Base-by-base conservation (phyloP, 1,284 basidiomycete species). In the Ustilago crameri region DNA sequence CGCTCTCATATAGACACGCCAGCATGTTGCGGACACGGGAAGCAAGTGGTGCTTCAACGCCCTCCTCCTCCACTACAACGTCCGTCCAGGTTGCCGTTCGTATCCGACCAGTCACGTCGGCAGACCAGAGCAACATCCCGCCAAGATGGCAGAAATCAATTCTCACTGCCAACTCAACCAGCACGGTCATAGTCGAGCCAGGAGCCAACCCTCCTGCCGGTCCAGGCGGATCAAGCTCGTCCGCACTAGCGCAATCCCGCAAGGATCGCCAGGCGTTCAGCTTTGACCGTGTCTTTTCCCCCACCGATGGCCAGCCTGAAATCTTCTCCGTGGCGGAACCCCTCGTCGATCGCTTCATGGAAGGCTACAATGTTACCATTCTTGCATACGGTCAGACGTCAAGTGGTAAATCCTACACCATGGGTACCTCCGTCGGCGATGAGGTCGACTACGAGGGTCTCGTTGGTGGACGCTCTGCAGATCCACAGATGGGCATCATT, bases 331-430 rank as follows among this genome's bases (percentile, higher is more conserved):
- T 92, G 23, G 92, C 93, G 7, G 88, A 90, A 59, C 91, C 93
- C 23, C 90, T 96, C 73, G 88, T 98, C 67, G 89, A 91, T 27
- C 91, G 92, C 70, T 98, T 98, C 84, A 83, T 97, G 45, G 93
- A 95, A 79, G 95, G 95, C 12, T 95, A 94, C 85, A 98, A 98
- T 85, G 95, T 94, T 70, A 98, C 96, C 37, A 91, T 98, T 67
- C 88, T 98, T 65, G 95, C 95, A 52, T 98, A 98, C 85, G 95
- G 96, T 14, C 96, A 98, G 83, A 98, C 95, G 0, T 93, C 91
- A 70, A 94, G 92, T 67, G 95, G 95, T 50, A 98, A 98, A 86
- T 95, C 93, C 0, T 95, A 93, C 84, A 94, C 94, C 30, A 98
- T 98, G 95, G 87, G 87, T 18, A 83, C 81, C 2, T 45, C 75